Percentiles rank a stretch among this genome's conserved stretches.
These are phyloP conservation scores for Trypanosomatidae sp. DNA, from an alignment of 208 protist species.

Conservation along the genomic window DNA sequence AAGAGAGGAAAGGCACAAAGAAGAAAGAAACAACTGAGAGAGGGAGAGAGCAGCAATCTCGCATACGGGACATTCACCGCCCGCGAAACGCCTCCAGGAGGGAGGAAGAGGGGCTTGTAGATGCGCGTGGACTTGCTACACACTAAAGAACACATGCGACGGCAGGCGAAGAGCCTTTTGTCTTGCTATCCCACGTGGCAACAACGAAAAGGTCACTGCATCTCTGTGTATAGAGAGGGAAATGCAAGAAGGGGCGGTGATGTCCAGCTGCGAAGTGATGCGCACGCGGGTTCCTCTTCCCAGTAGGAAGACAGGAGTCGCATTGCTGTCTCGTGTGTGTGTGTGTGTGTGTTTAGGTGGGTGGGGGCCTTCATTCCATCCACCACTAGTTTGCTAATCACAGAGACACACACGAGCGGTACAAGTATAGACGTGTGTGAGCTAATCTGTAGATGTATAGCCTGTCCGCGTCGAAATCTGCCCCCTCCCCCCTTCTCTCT, in stretches of 20 bases:
- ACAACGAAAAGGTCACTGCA: not conserved
- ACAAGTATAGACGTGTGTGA: not conserved
- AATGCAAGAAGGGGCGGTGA: not conserved
- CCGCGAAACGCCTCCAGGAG: not conserved
- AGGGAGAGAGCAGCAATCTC: not conserved
- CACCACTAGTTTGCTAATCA: not conserved
- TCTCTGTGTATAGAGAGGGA: not conserved
- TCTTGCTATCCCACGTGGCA: not conserved
- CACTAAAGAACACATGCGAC: not conserved
- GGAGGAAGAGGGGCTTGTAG: not conserved
- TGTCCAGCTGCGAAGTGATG: not conserved
- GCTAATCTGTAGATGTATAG: not conserved
- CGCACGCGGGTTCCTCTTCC: not conserved
- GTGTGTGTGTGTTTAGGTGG: not conserved
- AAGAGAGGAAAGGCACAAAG: not conserved
- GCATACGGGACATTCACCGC: no score
- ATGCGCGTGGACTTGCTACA: not conserved
- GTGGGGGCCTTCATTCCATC: not conserved
- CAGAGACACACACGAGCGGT: not conserved
- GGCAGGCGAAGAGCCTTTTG: not conserved
- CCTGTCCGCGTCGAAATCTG: not conserved
- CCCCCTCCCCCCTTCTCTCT: not conserved
- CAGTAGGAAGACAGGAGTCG: not conserved
- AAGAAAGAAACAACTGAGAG: not conserved
- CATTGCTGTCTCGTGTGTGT: not conserved